Evolutionary conservation across 2,329 filamentous ascomycete genomes (phyloP), one percentile per base, ranked within the genome.

Genomic region (Microcera coccophila): DNA sequence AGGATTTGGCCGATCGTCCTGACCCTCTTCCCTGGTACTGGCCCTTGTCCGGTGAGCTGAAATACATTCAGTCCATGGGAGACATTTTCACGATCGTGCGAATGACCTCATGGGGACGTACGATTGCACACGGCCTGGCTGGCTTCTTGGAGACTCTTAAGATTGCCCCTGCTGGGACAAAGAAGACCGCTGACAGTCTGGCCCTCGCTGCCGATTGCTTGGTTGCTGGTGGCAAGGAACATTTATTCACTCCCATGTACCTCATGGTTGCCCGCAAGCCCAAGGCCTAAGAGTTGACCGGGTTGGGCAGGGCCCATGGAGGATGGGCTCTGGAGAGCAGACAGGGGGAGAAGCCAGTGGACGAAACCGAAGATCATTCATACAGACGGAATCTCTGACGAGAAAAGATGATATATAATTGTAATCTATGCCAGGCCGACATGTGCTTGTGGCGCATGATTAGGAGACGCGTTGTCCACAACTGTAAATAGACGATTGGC

Each of bases 161-260:
- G 36, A 59, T 96, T 28, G 87, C 89, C 15, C 91, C 91, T 26
- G 73, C 71, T 40, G 91, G 91, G 37, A 94, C 90, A 36, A 87
- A 89, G 72, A 95, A 95, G 81, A 95, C 90, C n/a, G 90, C 90
- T 10, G 86, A 96, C 69, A 90, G 86, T 60, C 71, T 97, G 59
- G 90, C 86, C 5, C 62, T 82, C 45, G 90, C 88, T 22, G 90
- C 81, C 10, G 90, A 96, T 67, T 86, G 81, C 58, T 74, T 97
- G 39, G 90, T 95, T 17, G 88, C 87, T 36, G 91, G 91, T 68
- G 91, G 83, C 26, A 80, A 82, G 65, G 77, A 90, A 72, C 87
- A 95, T 67, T 78, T 97, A n/a, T 97, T 97, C 71, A 97, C 91
- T 2, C 91, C 91, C 43, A 97, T 97, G 91, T 96, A 95, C 72